phyloP scores from a whole-genome alignment of 2,329 filamentous ascomycete species.

The Xylariaceae sp. region DNA sequence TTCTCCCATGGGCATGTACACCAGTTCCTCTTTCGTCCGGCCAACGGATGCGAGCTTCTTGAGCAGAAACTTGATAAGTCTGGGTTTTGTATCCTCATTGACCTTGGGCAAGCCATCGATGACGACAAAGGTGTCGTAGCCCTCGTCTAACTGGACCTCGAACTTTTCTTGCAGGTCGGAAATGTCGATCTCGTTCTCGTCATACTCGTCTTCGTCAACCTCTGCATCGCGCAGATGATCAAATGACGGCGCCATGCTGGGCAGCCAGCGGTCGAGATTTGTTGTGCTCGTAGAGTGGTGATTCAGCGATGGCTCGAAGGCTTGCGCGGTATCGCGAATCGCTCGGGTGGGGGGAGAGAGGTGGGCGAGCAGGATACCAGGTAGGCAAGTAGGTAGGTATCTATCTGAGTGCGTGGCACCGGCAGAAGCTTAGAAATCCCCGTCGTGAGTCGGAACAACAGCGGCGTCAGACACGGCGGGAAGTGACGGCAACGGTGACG shows the following conservation, averaged over 20 bases:
- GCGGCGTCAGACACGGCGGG: no score
- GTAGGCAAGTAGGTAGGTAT: no score
- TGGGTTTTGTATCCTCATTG: slow-evolving; percentile 81
- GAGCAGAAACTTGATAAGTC: slow-evolving; percentile 91
- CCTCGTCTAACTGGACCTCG: slow-evolving; percentile 91
- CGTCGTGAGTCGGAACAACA: no score
- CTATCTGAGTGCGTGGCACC: no score
- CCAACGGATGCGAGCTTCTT: slow-evolving; percentile 87
- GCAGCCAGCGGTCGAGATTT: no score
- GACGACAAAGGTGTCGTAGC: slow-evolving; percentile 92
- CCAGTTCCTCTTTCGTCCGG: slow-evolving; percentile 73
- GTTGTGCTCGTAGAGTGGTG: no score
- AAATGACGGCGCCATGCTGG: slow-evolving; percentile 88
- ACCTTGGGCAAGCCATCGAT: slow-evolving; percentile 90
- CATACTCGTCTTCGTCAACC: slow-evolving; percentile 75
- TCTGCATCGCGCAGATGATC: slow-evolving; percentile 88
- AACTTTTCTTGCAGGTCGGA: slow-evolving; percentile 91
- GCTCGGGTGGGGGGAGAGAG: no score
- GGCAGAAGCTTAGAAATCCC: no score
- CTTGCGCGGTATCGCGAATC: no score
- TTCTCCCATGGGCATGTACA: slow-evolving; percentile 91
- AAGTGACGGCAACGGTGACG: no score
- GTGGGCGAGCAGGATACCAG: no score
- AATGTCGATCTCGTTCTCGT: slow-evolving; percentile 91
- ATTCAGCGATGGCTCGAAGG: no score